phyloP scores from a whole-genome alignment of 139 green algal species.

The Tetratostichococcus sp. region DNA sequence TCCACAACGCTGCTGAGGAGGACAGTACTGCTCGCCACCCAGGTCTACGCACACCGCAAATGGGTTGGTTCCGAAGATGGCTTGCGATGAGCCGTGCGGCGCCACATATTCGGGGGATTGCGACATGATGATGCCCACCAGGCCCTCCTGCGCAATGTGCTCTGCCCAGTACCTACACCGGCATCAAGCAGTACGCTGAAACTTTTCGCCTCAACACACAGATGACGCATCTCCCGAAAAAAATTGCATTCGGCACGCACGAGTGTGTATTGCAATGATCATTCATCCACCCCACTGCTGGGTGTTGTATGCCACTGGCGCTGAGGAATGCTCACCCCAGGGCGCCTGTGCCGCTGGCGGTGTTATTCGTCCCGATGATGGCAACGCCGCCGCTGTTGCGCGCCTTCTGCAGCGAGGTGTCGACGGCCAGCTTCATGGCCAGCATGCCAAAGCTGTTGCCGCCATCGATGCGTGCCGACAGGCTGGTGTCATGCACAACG shows the following conservation, averaged over 20 bases:
- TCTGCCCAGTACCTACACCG: conserved; percentile 57
- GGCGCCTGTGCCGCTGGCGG: conserved; percentile 59
- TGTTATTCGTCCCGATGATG: conserved; percentile 71
- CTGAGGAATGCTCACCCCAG: conserved; percentile 38
- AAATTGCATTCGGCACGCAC: too few relatives aligned
- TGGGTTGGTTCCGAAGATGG: conserved; percentile 80
- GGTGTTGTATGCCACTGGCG: too few relatives aligned
- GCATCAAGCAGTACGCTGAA: too few relatives aligned
- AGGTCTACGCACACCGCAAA: conserved; percentile 38
- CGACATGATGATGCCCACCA: conserved; percentile 68
- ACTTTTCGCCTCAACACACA: too few relatives aligned
- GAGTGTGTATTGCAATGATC: too few relatives aligned
- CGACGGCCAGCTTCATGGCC: conserved; percentile 33
- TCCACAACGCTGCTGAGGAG: too few relatives aligned
- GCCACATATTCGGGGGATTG: conserved; percentile 79
- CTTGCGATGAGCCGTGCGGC: conserved; percentile 58
- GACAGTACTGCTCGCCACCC: too few relatives aligned
- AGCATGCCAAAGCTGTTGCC: conserved; percentile 64
- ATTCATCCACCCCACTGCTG: too few relatives aligned
- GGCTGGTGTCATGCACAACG: conserved; percentile 42
- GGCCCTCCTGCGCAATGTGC: conserved; percentile 45
- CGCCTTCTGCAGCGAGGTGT: conserved; percentile 25
- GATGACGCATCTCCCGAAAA: too few relatives aligned
- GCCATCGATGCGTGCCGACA: conserved; percentile 64
- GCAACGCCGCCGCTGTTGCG: conserved; percentile 49